A percentile compares a stretch with the other conserved stretches of the same genome.
phyloP scores from a whole-genome alignment of 768 basidiomycete species.

The Tulasnella sp. region DNA sequence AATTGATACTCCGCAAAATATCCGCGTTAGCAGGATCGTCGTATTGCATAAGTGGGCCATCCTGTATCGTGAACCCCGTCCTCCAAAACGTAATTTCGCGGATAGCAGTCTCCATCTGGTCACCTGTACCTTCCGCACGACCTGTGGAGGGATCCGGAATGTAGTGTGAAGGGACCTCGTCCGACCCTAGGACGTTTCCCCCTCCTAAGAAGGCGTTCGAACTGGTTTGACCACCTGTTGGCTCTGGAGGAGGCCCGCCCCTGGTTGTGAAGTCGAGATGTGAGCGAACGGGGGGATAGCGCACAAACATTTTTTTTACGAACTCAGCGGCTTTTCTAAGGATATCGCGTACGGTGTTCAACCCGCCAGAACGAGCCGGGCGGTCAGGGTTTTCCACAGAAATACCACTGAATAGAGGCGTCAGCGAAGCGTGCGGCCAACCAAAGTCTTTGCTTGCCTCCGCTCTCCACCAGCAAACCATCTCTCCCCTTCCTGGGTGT shows the following conservation, averaged over 20 bases:
- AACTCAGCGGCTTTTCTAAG: slow-evolving; percentile 78
- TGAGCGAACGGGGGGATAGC: neutral
- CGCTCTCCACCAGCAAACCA: slow-evolving; percentile 96
- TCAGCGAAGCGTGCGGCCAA: neutral
- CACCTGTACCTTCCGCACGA: slow-evolving; percentile 35
- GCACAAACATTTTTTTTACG: slow-evolving; percentile 33
- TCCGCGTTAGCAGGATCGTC: slow-evolving; percentile 69
- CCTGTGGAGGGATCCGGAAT: slow-evolving; percentile 66
- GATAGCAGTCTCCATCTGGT: slow-evolving; percentile 54
- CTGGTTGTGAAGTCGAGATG: slow-evolving; percentile 31
- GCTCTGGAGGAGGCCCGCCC: slow-evolving; percentile 34
- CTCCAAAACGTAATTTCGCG: slow-evolving; percentile 88
- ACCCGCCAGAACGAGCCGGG: slow-evolving; percentile 44
- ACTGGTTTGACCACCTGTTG: slow-evolving; percentile 27
- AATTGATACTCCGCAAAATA: slow-evolving; percentile 69
- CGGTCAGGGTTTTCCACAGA: slow-evolving; percentile 80
- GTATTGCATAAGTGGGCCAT: slow-evolving; percentile 79
- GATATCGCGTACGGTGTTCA: slow-evolving; percentile 63
- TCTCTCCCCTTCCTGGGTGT: slow-evolving; percentile 44
- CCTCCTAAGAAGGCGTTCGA: slow-evolving; percentile 57
- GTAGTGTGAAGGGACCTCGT: slow-evolving; percentile 74
- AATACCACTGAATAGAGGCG: slow-evolving; percentile 58
- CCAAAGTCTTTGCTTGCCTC: slow-evolving; percentile 49
- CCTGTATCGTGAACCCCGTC: slow-evolving; percentile 88
- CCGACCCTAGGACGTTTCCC: slow-evolving; percentile 83